Base-by-base conservation (phyloP, 805 yeast species). In the Kockiozyma suomiensis region DNA sequence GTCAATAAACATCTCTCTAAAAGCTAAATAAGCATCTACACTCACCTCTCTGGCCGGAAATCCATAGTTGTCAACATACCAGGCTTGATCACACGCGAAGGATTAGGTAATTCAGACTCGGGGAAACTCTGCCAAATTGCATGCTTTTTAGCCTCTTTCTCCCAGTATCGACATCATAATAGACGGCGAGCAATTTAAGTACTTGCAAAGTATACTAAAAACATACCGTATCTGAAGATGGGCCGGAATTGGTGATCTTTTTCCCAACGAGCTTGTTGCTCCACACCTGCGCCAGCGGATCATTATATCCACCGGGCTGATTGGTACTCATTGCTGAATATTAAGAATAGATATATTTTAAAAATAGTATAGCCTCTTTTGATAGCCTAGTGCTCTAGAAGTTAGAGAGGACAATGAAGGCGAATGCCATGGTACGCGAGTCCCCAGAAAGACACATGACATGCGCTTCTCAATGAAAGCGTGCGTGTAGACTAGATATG, bases 31-130 rank as follows among this genome's bases (percentile, higher is more conserved):
- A 37, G 19, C n/a, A 21, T 4, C n/a, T 35, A 15, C 5, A 55
- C 62, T 12, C 37, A 64, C 68, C 68, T 52, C 6, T 67, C 67
- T 6, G 68, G 66, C 4, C 56, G 48, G 46, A 65, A 65, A 42
- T 68, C 71, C 55, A 66, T 58, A 3, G 71, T 68, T 23, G 49
- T 57, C 37, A 66, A 4, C n/a, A 55, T 45, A 2, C 67, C 64
- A 12, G 69, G 69, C 15, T 53, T 61, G 19, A 68, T 37, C 25
- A 68, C 65, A 43, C 71, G 54, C 52, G 50, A 48, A 2, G 69
- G 62, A 35, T 42, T 33, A 1, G 71, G 71, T 48, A 68, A 47
- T 26, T 56, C 49, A 3, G 55, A 13, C 26, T 52, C 51, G 5
- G 61, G 57, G 40, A 53, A 61, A 45, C 19, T 25, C 61, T 50